Evolutionary conservation across 179 eudicot species (phyloP).

Genomic region (Beta lomatogona): DNA sequence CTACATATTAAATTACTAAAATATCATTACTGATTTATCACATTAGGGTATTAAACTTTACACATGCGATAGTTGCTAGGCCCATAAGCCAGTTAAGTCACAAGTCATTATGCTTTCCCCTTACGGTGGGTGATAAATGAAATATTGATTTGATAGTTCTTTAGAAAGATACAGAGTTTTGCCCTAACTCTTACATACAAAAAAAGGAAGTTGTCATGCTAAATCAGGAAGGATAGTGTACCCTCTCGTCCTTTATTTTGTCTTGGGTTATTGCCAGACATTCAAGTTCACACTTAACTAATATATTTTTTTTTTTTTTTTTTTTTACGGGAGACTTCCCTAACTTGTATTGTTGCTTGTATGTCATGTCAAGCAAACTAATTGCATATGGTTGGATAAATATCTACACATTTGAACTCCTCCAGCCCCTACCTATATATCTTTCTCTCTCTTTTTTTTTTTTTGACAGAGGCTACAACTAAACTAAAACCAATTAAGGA

Average conservation of each 20-base stretch:
- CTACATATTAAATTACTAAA: too few species aligned
- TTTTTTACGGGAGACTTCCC: background rate
- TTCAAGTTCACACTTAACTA: background rate
- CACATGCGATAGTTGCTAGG: too few species aligned
- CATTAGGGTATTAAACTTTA: too few species aligned
- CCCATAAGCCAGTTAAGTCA: too few species aligned
- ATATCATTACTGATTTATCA: too few species aligned
- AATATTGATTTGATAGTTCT: constrained; percentile 28
- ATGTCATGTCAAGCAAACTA: background rate
- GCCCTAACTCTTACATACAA: constrained; percentile 25
- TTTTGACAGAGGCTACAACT: too few species aligned
- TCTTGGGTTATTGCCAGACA: constrained; percentile 11
- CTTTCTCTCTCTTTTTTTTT: too few species aligned
- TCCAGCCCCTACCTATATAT: too few species aligned
- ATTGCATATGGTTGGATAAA: background rate
- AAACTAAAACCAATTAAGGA: too few species aligned
- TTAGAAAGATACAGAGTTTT: constrained; percentile 4
- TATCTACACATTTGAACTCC: too few species aligned
- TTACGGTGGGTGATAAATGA: background rate
- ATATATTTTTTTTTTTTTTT: too few species aligned
- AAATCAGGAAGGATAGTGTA: constrained; percentile 6
- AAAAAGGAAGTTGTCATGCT: constrained; percentile 26
- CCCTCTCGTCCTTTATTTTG: constrained; percentile 13
- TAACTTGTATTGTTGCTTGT: background rate
- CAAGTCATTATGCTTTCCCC: too few species aligned